Evolutionary conservation across 1,284 basidiomycete genomes (phyloP), one percentile per base, ranked within the genome.

Genomic region (Grifola frondosa): DNA sequence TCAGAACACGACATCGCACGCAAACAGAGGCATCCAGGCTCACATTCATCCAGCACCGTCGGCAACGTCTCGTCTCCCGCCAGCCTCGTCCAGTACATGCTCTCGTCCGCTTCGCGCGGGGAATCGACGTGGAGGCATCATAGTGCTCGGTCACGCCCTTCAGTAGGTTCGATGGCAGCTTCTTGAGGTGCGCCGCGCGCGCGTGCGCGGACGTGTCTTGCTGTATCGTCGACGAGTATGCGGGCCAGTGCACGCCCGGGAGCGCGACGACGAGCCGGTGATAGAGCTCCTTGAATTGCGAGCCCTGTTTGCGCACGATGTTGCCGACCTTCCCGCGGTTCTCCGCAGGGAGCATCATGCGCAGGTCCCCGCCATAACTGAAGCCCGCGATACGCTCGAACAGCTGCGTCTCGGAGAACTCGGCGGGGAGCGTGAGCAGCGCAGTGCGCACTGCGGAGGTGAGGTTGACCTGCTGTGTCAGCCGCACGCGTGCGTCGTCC

Each of bases 251-350:
- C 13, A 90, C 80, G 11, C 87, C 87, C 15, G 87, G 84, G 4
- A 91, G 65, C 2, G 84, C 87, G n/a, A 78, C 75, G 5, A 86
- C 80, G 5, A 93, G 73, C 16, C 87, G 78, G 55, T 84, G 82
- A 68, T 98, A 99, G 53, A 98, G 70, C 56, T 88, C 82, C 48
- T 84, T 78, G 69, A 99, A 98, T 61, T 93, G 91, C 6, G 78
- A 76, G 17, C 78, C 73, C 67, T 97, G 91, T 40, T 82, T 84
- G 46, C 77, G 69, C 20, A 97, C 94, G 55, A 98, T 97, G 66
- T 98, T 98, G 39, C 73, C 71, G n/a, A 98, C 86, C 69, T 99
- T 99, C 50, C 81, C 76, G 19, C 92, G 84, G 66, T 99, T 98
- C 75, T 99, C 96, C 0, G 87, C 93, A 5, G 93, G 93, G 3